Base-by-base conservation (phyloP, 495 filamentous ascomycete genomes). In the Barbatosphaeria neglecta region DNA sequence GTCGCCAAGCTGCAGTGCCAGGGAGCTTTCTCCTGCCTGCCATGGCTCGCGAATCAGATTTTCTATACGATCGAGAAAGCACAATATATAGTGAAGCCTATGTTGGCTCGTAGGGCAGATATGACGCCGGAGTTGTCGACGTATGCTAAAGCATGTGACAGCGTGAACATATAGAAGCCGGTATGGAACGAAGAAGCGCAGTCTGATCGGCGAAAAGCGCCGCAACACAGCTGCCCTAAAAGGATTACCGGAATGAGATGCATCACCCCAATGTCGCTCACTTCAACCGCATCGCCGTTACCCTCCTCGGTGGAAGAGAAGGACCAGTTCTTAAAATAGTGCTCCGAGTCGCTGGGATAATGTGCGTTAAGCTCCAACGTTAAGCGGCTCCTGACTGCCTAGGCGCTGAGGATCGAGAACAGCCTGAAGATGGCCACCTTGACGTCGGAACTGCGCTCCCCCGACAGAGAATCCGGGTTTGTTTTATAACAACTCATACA, bases 291-390 rank as follows among this genome's bases (percentile, higher is more conserved):
- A 31, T 37, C 40, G 19, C 33, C 38, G 25, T 43, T 43, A 37
- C 25, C 52, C 41, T 44, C 31, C 27, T 44, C 20, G n/a, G 31
- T 37, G 13, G 53, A 43, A 38, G 31, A 37, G 37, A 50, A 56
- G 43, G 31, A 27, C 19, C 35, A 49, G 47, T 56, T 50, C 41
- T 59, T 55, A 42, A 53, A 59, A 50, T 42, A 51, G 45, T 59
- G 56, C 41, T 56, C 37, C 16, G 45, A 47, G 31, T 59, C 50
- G 45, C 56, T 59, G 28, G 48, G 48, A 41, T 45, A 59, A 41
- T 53, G 41, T n/a, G 44, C 53, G 49, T 50, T 49, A 40, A 59
- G 53, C 56, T 56, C 56, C 37, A 56, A 44, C 47, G 48, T 46
- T n/a, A 59, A 24, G 16, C 35, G 44, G n/a, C 23, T 31, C 17